A percentile compares a stretch with the other conserved stretches of the same genome.
Evolutionary conservation across 768 basidiomycete species (phyloP).

Genomic region (Agrocybe praecox): DNA sequence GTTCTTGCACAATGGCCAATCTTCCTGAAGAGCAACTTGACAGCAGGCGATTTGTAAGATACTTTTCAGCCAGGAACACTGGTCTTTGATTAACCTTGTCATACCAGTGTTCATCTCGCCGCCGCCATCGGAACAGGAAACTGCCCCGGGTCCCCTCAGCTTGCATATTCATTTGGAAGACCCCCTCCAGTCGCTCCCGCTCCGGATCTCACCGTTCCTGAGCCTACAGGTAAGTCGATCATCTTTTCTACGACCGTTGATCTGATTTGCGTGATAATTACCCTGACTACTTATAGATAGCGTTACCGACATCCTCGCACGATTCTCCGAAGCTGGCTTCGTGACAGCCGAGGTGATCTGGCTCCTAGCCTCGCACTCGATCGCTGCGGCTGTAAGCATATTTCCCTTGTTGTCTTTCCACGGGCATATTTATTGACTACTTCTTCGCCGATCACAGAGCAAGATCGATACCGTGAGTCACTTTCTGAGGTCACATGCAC

Average conservation of each 20-base stretch:
- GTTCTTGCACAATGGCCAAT: constrained; percentile 13
- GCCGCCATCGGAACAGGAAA: not conserved
- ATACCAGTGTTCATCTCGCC: not conserved
- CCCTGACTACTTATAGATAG: not conserved
- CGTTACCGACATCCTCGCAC: constrained; percentile 4
- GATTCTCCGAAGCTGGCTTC: constrained; percentile 1
- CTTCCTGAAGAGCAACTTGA: constrained; percentile 13
- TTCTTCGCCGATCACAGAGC: not conserved
- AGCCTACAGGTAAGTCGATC: not conserved
- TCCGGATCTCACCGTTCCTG: not conserved
- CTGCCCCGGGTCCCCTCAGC: not conserved
- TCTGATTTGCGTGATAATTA: not conserved
- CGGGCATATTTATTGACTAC: not conserved
- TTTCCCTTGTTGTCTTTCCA: not conserved
- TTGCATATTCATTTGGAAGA: not conserved
- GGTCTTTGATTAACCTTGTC: not conserved
- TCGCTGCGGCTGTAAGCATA: not conserved
- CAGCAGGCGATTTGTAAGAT: constrained; percentile 8
- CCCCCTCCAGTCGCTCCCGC: not conserved
- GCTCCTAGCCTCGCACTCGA: not conserved
- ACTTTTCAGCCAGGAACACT: not conserved
- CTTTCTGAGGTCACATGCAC: too few species aligned
- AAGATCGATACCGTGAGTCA: constrained; percentile 1
- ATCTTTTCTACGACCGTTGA: not conserved
- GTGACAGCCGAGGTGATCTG: not conserved